Base-by-base conservation (phyloP, 106 monocot genomes). In the Apostasia ramifera region DNA sequence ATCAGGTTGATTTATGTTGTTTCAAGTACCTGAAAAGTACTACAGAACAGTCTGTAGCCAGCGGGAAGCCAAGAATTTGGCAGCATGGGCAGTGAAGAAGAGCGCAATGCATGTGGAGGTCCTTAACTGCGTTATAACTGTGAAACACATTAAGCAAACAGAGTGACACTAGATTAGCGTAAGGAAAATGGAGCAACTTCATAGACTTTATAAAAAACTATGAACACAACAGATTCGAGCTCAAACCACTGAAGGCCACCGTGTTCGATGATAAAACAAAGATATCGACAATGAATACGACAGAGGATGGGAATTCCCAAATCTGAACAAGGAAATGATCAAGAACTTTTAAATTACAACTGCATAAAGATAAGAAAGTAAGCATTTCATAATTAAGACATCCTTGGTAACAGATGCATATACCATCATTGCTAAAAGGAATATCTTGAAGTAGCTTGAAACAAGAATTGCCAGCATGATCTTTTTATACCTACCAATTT, bases 361-460 rank as follows among this genome's bases (percentile, higher is more conserved):
- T 57, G 42, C 2, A 15, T 42, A 0, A 47, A 38, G 41, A 11
- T 0, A 66, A 38, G 5, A 42, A 4, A 50, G n/a, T n/a, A 52
- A 61, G 38, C 26, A 55, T 73, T 60, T 43, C 55, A 41, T 72
- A 62, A 62, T 74, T 41, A 51, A 69, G 58, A 9, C 40, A 37
- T 61, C 13, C 55, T 44, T 55, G 4, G 64, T 1, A 6, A 47
- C 11, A 14, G 68, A 40, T 54, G 39, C 52, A 8, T 6, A 54
- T 82, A 95, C 95, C 88, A 91, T 86, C 85, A 82, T 84, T 66
- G 83, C 78, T 60, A 91, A 13, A 39, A 86, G 78, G 74, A 79
- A 95, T 57, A 95, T 63, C 70, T 89, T 91, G 73, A 91, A 82
- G 78, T 91, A 95, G 84, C 95, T 95, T 70, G 95, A 91, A 70